Conservation (phyloP, 2,329 filamentous ascomycete genomes). For the Sphaerulina musiva region DNA sequence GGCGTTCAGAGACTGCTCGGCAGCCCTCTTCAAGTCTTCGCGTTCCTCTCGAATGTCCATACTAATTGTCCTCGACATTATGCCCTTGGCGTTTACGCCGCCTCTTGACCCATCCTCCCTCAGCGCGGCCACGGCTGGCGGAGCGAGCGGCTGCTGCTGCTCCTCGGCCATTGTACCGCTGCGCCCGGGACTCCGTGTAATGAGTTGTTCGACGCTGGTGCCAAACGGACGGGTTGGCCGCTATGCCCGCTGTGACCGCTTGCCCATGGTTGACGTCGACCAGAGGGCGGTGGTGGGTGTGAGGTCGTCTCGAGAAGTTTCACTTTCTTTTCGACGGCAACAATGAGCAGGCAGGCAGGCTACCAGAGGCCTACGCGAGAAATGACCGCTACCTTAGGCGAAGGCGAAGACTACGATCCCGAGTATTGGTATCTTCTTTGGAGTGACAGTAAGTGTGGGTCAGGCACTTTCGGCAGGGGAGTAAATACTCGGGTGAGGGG, state of each 20-base stretch:
- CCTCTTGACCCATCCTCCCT: constrained; percentile 35
- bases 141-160: constrained; percentile 32
- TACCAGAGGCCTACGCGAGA: not conserved
- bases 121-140: constrained; percentile 41
- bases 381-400: not conserved
- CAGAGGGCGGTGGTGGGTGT: constrained; percentile 1
- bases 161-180: constrained; percentile 11
- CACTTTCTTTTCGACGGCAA: not conserved
- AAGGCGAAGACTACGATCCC: no score
- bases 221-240: constrained; percentile 13
- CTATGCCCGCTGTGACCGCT: constrained; percentile 16
- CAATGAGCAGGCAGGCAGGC: not conserved
- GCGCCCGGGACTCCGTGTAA: not conserved
- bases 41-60: constrained; percentile 88
- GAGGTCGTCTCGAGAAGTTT: not conserved
- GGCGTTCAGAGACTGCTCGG: constrained; percentile 92
- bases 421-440: no score
- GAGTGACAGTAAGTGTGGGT: no score
- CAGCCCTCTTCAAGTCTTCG: constrained; percentile 88
- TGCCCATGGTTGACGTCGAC: constrained; percentile 16
- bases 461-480: no score
- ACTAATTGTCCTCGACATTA: constrained; percentile 62
- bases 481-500: no score
- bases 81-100: constrained; percentile 19
- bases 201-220: not conserved